Evolutionary conservation across 805 yeast genomes (phyloP).

Genomic region (Nakazawaea ishiwadae): DNA sequence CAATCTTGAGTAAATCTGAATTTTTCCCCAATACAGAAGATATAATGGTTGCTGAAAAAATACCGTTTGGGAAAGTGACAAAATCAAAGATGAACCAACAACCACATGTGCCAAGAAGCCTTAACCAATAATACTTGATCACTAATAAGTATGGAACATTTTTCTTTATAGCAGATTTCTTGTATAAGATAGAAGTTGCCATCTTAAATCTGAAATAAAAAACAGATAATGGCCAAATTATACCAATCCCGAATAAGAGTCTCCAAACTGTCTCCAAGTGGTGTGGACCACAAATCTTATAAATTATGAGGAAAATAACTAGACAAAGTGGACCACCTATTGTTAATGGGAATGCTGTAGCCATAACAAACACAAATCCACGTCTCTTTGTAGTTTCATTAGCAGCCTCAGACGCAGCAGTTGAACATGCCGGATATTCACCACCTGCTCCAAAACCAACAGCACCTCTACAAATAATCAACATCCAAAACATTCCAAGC

Average conservation of each 20-base stretch:
- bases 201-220: constrained; percentile 68
- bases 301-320: constrained; percentile 61
- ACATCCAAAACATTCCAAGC: constrained; percentile 70
- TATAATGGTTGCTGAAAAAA: constrained; percentile 60
- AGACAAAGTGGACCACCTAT: constrained; percentile 76
- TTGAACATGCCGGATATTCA: constrained; percentile 67
- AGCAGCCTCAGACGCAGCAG: constrained; percentile 68
- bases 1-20: constrained; percentile 36
- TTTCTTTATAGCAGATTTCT: constrained; percentile 56
- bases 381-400: constrained; percentile 57
- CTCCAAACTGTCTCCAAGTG: constrained; percentile 60
- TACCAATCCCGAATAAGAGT: constrained; percentile 60
- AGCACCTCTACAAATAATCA: constrained; percentile 64
- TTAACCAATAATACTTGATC: constrained; percentile 60
- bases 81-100: constrained; percentile 82
- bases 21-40: constrained; percentile 38
- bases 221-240: constrained; percentile 64
- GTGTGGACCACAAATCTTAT: constrained; percentile 46
- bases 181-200: constrained; percentile 61
- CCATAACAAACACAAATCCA: constrained; percentile 61
- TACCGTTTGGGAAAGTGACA: constrained; percentile 75
- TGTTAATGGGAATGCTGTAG: constrained; percentile 68
- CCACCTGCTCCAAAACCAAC: constrained; percentile 80
- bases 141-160: constrained; percentile 56
- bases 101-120: constrained; percentile 67